phyloP scores from a whole-genome alignment of 495 filamentous ascomycete species.

The Rhypophila decipiens region DNA sequence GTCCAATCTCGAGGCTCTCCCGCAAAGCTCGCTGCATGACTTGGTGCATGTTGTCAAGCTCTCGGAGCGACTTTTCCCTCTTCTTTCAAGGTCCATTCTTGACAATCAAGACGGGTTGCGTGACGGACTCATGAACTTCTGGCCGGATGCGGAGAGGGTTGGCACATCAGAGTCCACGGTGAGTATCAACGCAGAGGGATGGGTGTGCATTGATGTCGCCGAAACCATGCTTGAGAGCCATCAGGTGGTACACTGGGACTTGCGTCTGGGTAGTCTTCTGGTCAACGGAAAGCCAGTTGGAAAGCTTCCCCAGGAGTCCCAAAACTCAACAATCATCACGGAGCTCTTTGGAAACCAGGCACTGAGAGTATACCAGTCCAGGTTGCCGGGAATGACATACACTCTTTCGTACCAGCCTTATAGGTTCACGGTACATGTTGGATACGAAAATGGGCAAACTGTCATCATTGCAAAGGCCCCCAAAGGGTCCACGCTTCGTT shows the following conservation, averaged over 20 bases:
- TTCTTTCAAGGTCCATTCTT: constrained; percentile 25
- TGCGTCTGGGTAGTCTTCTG: constrained; percentile 42
- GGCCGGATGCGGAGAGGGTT: constrained; percentile 13
- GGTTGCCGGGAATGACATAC: constrained; percentile 40
- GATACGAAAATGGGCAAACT: constrained; percentile 28
- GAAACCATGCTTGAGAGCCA: background rate
- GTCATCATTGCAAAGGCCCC: constrained; percentile 30
- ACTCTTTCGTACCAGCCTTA: constrained; percentile 18
- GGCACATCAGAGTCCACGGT: background rate
- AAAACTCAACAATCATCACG: constrained; percentile 27
- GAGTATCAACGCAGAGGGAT: background rate
- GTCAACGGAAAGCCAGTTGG: constrained; percentile 43
- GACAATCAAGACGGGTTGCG: constrained; percentile 19
- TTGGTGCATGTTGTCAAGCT: constrained; percentile 45
- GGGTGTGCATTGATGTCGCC: constrained; percentile 8
- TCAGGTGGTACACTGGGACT: constrained; percentile 36
- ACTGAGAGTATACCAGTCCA: constrained; percentile 40
- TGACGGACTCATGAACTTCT: constrained; percentile 20
- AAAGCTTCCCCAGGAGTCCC: constrained; percentile 39
- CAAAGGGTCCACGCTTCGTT: constrained; percentile 22
- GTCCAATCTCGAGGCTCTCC: constrained; percentile 22
- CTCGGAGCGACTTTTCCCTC: constrained; percentile 25
- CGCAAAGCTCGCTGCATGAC: constrained; percentile 23
- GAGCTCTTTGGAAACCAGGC: constrained; percentile 45
- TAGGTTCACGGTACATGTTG: constrained; percentile 37